phyloP scores from a whole-genome alignment of 2,329 filamentous ascomycete genomes.

The Parastagonospora nodorum region DNA sequence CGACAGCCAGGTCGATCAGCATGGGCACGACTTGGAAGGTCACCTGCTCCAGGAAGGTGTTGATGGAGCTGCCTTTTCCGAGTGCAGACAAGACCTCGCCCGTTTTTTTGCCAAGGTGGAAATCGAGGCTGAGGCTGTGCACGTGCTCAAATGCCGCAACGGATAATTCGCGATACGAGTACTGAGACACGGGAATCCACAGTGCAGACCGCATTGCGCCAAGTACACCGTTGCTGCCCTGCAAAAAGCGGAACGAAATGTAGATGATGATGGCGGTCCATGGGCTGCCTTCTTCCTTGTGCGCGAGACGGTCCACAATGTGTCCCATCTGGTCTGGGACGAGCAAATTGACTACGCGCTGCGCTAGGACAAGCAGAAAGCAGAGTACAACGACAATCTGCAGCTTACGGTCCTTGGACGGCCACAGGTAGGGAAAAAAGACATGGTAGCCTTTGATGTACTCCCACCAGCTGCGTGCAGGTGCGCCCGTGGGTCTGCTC shows the following conservation, averaged over 20 bases:
- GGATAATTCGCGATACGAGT: slow-evolving; percentile 92
- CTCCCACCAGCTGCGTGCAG: slow-evolving; percentile 92
- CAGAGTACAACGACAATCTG: slow-evolving; percentile 82
- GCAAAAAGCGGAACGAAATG: slow-evolving; percentile 78
- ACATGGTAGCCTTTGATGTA: slow-evolving; percentile 90
- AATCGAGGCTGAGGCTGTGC: slow-evolving; percentile 91
- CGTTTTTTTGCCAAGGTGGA: slow-evolving; percentile 94
- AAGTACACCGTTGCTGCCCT: slow-evolving; percentile 86
- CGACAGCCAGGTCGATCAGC: slow-evolving; percentile 85
- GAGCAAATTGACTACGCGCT: slow-evolving; percentile 82
- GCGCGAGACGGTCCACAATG: slow-evolving; percentile 77
- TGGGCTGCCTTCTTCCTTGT: slow-evolving; percentile 60
- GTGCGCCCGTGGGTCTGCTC: slow-evolving; percentile 84
- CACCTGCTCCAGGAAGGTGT: slow-evolving; percentile 93
- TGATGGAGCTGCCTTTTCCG: slow-evolving; percentile 95
- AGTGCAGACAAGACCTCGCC: slow-evolving; percentile 94
- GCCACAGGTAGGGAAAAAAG: slow-evolving; percentile 98
- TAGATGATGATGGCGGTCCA: slow-evolving; percentile 78
- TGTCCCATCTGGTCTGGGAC: slow-evolving; percentile 81
- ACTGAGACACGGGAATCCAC: slow-evolving; percentile 97
- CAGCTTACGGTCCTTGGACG: slow-evolving; percentile 75
- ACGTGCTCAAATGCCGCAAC: slow-evolving; percentile 98
- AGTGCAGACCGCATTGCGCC: slow-evolving; percentile 81
- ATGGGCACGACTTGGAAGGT: slow-evolving; percentile 96
- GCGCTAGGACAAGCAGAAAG: slow-evolving; percentile 77